Percentiles rank a stretch among this genome's conserved stretches.
Conservation (phyloP, 768 basidiomycete species). For the Pulveroboletus sp. region DNA sequence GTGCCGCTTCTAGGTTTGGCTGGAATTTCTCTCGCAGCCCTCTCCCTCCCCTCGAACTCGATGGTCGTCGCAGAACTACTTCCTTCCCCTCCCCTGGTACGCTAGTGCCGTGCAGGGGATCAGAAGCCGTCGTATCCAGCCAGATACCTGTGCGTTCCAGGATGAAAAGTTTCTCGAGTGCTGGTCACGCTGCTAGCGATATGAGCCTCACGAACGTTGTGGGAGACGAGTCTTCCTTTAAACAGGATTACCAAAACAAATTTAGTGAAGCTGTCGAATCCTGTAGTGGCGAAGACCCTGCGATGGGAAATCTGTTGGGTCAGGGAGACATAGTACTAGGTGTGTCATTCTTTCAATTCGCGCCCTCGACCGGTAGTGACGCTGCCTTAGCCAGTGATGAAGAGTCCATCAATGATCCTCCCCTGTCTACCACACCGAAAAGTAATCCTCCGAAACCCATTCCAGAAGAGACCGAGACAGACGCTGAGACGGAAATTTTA, state of each 20-base stretch:
- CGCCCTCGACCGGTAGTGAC: background rate
- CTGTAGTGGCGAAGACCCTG: slow-evolving; percentile 22
- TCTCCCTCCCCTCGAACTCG: slow-evolving; percentile 41
- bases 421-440: slow-evolving; percentile 27
- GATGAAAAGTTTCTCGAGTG: slow-evolving; percentile 27
- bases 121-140: slow-evolving; percentile 29
- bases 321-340: slow-evolving; percentile 20
- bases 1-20: slow-evolving; percentile 31
- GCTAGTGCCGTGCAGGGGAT: slow-evolving; percentile 23
- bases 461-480: slow-evolving; percentile 18
- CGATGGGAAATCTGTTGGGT: slow-evolving; percentile 8
- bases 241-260: slow-evolving; percentile 26
- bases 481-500: slow-evolving; percentile 28
- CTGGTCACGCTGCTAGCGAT: slow-evolving; percentile 16
- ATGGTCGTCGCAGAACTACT: slow-evolving; percentile 19
- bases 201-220: slow-evolving; percentile 23
- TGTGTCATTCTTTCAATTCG: slow-evolving; percentile 7
- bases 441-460: slow-evolving; percentile 14
- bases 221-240: slow-evolving; percentile 22
- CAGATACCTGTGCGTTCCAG: slow-evolving; percentile 45
- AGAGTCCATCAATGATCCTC: slow-evolving; percentile 24
- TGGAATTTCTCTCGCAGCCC: slow-evolving; percentile 39
- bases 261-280: slow-evolving; percentile 28
- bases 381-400: slow-evolving; percentile 37
- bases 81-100: slow-evolving; percentile 26